phyloP scores from a whole-genome alignment of 2,329 filamentous ascomycete genomes.

The Hypoxylon sp. region DNA sequence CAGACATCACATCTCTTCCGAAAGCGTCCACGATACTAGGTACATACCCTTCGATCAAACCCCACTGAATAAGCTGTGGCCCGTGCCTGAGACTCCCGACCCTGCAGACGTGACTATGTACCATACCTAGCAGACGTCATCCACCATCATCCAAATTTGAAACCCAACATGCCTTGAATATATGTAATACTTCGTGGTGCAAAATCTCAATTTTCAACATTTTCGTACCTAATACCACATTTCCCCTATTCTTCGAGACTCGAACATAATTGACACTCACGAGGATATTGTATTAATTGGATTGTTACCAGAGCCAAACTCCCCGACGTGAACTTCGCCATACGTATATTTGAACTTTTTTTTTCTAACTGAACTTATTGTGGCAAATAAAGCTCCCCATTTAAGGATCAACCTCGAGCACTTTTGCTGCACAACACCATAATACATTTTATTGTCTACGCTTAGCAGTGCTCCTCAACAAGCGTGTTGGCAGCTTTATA shows the following conservation, averaged over 20 bases:
- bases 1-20: background rate
- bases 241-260: background rate
- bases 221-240: background rate
- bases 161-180: slow-evolving; percentile 14
- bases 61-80: slow-evolving; percentile 42
- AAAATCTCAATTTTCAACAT: slow-evolving; percentile 4
- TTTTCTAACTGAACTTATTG: background rate
- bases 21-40: background rate
- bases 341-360: background rate
- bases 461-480: background rate
- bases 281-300: background rate
- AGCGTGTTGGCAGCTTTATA: background rate
- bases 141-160: slow-evolving; percentile 34
- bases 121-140: slow-evolving; percentile 49
- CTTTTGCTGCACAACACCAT: background rate
- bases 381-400: background rate
- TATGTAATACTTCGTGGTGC: slow-evolving; percentile 4
- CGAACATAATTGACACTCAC: background rate
- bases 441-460: background rate
- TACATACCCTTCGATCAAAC: too few relatives aligned
- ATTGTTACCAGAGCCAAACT: background rate
- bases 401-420: background rate
- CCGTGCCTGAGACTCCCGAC: slow-evolving; percentile 29
- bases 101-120: background rate
- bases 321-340: background rate